Percentiles rank a stretch among this genome's conserved stretches.
Evolutionary conservation across 1,284 basidiomycete genomes (phyloP).

Genomic region (Moesziomyces parantarcticus): DNA sequence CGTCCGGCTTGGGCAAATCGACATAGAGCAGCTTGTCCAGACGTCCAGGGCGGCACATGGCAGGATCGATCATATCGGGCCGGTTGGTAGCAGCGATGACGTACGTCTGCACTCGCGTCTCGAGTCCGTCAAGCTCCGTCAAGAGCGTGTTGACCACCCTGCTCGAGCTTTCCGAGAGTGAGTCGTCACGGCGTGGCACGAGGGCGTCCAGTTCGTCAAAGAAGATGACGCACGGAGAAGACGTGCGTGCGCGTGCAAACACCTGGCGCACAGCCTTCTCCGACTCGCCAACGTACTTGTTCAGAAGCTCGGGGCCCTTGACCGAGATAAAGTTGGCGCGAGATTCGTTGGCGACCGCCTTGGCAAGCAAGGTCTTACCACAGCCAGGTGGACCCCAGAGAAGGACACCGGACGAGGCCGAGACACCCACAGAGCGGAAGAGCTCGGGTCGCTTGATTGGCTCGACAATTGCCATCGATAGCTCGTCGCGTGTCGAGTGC

Average conservation of each 20-base stretch:
- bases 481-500: slow-evolving; percentile 83
- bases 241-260: slow-evolving; percentile 86
- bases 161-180: slow-evolving; percentile 88
- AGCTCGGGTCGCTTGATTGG: slow-evolving; percentile 90
- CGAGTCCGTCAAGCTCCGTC: slow-evolving; percentile 94
- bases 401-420: slow-evolving; percentile 79
- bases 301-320: slow-evolving; percentile 94
- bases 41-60: slow-evolving; percentile 95
- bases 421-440: slow-evolving; percentile 86
- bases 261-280: slow-evolving; percentile 94
- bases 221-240: slow-evolving; percentile 89
- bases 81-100: slow-evolving; percentile 97
- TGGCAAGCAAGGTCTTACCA: slow-evolving; percentile 93
- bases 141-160: slow-evolving; percentile 97
- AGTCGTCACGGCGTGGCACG: slow-evolving; percentile 91
- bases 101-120: slow-evolving; percentile 85
- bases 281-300: slow-evolving; percentile 97
- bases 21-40: slow-evolving; percentile 97
- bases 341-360: slow-evolving; percentile 95
- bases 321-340: slow-evolving; percentile 96
- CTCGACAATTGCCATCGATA: slow-evolving; percentile 97
- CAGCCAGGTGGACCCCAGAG: slow-evolving; percentile 99
- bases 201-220: slow-evolving; percentile 97
- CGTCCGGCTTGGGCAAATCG: slow-evolving; percentile 81
- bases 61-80: slow-evolving; percentile 99